Evolutionary conservation across 2,329 filamentous ascomycete genomes (phyloP).

Genomic region (Tolypocladium inflatum): DNA sequence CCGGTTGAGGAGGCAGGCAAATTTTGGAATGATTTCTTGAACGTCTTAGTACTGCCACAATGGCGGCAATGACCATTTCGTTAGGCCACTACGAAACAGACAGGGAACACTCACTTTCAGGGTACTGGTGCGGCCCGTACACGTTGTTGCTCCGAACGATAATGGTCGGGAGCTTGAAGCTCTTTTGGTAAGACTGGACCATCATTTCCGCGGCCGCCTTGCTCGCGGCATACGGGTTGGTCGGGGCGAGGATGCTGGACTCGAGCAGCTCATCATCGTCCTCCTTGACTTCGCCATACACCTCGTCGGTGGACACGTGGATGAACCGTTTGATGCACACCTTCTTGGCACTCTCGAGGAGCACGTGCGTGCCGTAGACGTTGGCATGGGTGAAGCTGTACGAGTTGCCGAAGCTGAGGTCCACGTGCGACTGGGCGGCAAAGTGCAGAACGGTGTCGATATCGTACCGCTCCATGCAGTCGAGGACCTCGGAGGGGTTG

Average conservation of each 20-base stretch:
- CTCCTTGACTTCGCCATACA: conserved; percentile 70
- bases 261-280: conserved; percentile 64
- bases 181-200: conserved; percentile 78
- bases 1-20: conserved; percentile 61
- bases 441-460: conserved; percentile 80
- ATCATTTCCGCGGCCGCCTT: conserved; percentile 80
- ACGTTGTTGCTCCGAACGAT: conserved; percentile 80
- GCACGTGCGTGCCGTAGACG: conserved; percentile 74
- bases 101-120: conserved; percentile 54
- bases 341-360: conserved; percentile 68
- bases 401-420: conserved; percentile 74
- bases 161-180: conserved; percentile 70
- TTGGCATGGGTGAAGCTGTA: conserved; percentile 76
- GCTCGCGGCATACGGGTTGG: conserved; percentile 73
- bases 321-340: conserved; percentile 64
- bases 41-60: not conserved
- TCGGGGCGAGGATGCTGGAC: conserved; percentile 65
- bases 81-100: conserved; percentile 1
- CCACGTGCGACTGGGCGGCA: conserved; percentile 77
- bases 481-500: conserved; percentile 57
- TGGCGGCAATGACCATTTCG: not conserved
- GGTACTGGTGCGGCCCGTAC: conserved; percentile 76
- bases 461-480: conserved; percentile 59
- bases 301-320: conserved; percentile 77
- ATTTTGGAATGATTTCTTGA: conserved; percentile 75